Evolutionary conservation across 208 protist genomes (phyloP).

Genomic region (Leishmania lainsoni): DNA sequence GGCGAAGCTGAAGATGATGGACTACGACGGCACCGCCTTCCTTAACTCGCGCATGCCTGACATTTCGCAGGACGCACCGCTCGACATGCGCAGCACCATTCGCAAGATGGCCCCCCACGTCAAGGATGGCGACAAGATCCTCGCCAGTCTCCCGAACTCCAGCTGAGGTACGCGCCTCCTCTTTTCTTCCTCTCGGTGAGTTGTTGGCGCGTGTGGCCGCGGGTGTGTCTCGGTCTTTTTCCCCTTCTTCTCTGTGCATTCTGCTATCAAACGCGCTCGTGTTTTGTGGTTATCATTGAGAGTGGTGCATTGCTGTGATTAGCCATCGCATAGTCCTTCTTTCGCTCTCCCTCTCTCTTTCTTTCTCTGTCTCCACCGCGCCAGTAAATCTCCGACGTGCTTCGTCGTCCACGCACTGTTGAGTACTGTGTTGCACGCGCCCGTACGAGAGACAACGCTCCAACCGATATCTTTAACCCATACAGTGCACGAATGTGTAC

Average conservation of each 20-base stretch:
- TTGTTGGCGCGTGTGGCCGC: not conserved
- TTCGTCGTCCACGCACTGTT: not conserved
- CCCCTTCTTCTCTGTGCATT: not conserved
- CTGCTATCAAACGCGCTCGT: not conserved
- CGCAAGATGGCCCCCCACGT: conserved; percentile 82
- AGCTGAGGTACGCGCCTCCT: not conserved
- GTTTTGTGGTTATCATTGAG: not conserved
- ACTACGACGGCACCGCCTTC: conserved; percentile 85
- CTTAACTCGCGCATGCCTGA: conserved; percentile 67
- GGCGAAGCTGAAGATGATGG: conserved; percentile 83
- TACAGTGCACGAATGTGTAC: not conserved
- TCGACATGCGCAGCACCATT: conserved; percentile 85
- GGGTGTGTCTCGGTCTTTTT: not conserved
- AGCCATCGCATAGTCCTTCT: not conserved
- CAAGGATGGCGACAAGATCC: conserved; percentile 85
- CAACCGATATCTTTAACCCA: not conserved
- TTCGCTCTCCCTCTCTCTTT: not conserved
- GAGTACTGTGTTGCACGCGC: not conserved
- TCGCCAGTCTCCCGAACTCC: conserved; percentile 49
- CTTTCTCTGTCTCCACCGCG: not conserved
- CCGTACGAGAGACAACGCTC: not conserved
- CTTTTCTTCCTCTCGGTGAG: not conserved
- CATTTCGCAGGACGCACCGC: conserved; percentile 70
- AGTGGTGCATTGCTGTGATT: not conserved
- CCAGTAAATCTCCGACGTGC: not conserved